Evolutionary conservation across 192 early-diverging fungal genomes (phyloP).

Genomic region (Geranomyces michiganensis): DNA sequence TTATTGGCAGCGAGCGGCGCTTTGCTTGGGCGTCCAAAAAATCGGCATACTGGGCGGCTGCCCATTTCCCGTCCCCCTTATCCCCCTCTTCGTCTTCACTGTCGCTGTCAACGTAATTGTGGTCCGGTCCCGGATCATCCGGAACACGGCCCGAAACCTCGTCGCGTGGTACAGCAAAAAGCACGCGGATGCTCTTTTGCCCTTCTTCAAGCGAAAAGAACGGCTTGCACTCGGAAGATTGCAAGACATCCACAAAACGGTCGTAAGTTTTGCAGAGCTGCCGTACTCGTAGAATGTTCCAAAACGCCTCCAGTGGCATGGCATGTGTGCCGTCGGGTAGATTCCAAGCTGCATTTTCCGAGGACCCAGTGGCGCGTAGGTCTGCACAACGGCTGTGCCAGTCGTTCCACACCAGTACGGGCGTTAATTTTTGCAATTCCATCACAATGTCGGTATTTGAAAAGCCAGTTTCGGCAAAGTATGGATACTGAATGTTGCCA

Average conservation of each 20-base stretch:
- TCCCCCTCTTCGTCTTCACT: no score
- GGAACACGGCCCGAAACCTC: background rate
- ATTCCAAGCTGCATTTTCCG: background rate
- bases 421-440: conserved; percentile 22
- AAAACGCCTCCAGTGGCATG: conserved; percentile 10
- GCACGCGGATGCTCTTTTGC: background rate
- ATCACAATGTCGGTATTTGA: conserved; percentile 22
- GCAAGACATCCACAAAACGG: conserved; percentile 5
- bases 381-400: background rate
- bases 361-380: conserved; percentile 2
- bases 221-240: background rate
- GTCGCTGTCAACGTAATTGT: no score
- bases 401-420: conserved; percentile 26
- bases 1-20: no score
- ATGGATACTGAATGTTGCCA: conserved; percentile 34
- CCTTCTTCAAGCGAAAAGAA: background rate
- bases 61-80: no score
- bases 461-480: conserved; percentile 40
- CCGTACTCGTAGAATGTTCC: conserved; percentile 34
- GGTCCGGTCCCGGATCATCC: no score
- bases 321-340: background rate
- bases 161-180: background rate
- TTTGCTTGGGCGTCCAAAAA: no score
- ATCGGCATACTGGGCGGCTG: no score
- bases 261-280: conserved; percentile 40